Evolutionary conservation across 1,139 yeast species (phyloP).

Genomic region (Hansenula lynferdii): DNA sequence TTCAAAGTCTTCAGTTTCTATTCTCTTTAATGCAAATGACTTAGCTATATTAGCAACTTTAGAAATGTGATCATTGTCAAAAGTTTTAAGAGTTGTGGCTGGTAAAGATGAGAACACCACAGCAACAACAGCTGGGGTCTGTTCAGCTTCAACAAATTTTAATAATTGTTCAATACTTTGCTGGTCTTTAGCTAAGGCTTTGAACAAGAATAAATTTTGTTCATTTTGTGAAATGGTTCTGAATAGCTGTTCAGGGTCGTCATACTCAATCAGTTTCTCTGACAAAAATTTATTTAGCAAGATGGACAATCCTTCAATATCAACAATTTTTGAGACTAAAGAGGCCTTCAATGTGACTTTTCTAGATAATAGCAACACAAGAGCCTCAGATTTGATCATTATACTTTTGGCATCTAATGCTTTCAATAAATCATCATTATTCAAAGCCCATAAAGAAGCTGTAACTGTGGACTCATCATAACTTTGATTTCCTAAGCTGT

Average conservation of each 20-base stretch:
- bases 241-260: slow-evolving; percentile 9
- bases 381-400: slow-evolving; percentile 7
- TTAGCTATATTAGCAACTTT: slow-evolving; percentile 10
- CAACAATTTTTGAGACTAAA: slow-evolving; percentile 2
- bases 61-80: slow-evolving; percentile 2
- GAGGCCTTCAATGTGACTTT: slow-evolving; percentile 10
- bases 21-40: slow-evolving; percentile 8
- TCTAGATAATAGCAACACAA: slow-evolving; percentile 11
- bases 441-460: slow-evolving; percentile 18
- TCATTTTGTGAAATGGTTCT: slow-evolving; percentile 1
- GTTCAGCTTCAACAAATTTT: slow-evolving; percentile 4
- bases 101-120: slow-evolving; percentile 15
- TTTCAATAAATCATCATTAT: slow-evolving; percentile 11
- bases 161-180: slow-evolving; percentile 6
- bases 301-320: not conserved
- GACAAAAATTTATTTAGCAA: slow-evolving; percentile 7
- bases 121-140: slow-evolving; percentile 9
- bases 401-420: not conserved
- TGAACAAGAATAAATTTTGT: slow-evolving; percentile 6
- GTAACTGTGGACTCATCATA: slow-evolving; percentile 9
- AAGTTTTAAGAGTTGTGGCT: not conserved
- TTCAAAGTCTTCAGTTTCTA: slow-evolving; percentile 14
- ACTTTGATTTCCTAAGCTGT: not conserved
- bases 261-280: slow-evolving; percentile 13
- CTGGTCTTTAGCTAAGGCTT: slow-evolving; percentile 5